Conservation (phyloP, 2,329 filamentous ascomycete species). For the Sclerotinia minor region DNA sequence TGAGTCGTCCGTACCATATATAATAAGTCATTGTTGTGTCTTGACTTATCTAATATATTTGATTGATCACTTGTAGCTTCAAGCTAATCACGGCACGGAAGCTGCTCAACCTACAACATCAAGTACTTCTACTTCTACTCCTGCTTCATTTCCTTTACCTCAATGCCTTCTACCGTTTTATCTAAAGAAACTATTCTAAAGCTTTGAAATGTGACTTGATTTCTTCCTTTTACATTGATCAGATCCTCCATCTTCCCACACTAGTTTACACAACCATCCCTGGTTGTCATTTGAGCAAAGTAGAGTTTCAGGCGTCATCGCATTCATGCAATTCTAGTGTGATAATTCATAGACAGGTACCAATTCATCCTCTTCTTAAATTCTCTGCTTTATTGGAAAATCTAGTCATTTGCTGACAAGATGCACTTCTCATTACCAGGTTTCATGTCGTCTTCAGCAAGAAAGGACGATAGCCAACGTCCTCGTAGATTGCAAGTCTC, state of each 20-base stretch:
- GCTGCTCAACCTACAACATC: too few relatives aligned
- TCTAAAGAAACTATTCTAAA: neutral
- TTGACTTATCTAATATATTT: neutral
- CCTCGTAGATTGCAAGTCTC: slow-evolving; percentile 43
- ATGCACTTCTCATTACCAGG: slow-evolving; percentile 39
- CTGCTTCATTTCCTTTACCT: neutral
- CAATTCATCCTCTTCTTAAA: slow-evolving; percentile 13
- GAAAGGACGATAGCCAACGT: slow-evolving; percentile 35
- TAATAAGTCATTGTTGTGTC: neutral
- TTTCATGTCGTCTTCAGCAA: slow-evolving; percentile 39
- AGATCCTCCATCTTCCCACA: slow-evolving; percentile 28
- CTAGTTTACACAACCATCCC: slow-evolving; percentile 35
- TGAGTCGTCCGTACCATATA: neutral
- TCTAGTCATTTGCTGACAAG: slow-evolving; percentile 37
- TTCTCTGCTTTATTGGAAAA: slow-evolving; percentile 17
- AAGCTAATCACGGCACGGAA: neutral
- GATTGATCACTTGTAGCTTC: neutral
- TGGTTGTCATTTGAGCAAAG: slow-evolving; percentile 32
- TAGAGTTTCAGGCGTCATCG: slow-evolving; percentile 39
- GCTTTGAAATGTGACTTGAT: slow-evolving; percentile 32
- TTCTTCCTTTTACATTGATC: neutral
- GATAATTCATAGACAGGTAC: slow-evolving; percentile 30
- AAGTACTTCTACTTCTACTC: slow-evolving; percentile 7
- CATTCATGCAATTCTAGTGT: slow-evolving; percentile 37
- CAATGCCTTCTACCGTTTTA: neutral